Conservation (phyloP, 2,329 filamentous ascomycete genomes). For the Fusarium sp. region DNA sequence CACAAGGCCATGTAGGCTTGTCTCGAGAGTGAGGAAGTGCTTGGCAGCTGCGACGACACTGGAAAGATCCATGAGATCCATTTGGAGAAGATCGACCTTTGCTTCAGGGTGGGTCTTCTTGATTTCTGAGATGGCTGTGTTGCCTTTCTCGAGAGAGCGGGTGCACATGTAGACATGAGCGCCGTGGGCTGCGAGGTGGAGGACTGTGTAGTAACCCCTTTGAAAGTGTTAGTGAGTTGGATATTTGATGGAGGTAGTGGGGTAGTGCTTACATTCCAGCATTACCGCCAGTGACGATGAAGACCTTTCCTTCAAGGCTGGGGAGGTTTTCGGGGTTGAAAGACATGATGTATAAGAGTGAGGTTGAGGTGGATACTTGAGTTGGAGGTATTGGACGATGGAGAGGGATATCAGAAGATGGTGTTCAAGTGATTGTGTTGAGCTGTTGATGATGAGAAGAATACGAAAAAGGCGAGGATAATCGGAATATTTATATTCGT, state of each 20-base stretch:
- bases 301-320: slow-evolving; percentile 5
- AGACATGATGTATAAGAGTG: slow-evolving; percentile 3
- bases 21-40: slow-evolving; percentile 18
- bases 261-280: slow-evolving; percentile 13
- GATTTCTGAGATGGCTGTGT: slow-evolving; percentile 1
- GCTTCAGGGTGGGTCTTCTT: slow-evolving; percentile 1
- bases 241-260: rapidly evolving
- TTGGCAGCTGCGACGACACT: slow-evolving; percentile 26
- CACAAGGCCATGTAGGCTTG: slow-evolving; percentile 19
- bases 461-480: neutral
- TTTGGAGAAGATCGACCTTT: slow-evolving; percentile 12
- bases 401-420: neutral
- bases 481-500: neutral
- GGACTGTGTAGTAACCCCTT: slow-evolving; percentile 27
- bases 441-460: neutral
- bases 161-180: slow-evolving; percentile 33
- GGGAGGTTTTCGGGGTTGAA: slow-evolving; percentile 24
- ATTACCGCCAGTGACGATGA: slow-evolving; percentile 27
- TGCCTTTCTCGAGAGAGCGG: slow-evolving; percentile 13
- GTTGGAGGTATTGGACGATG: neutral
- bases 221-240: neutral
- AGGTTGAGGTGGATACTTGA: too few relatives aligned
- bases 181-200: slow-evolving; percentile 26
- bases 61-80: slow-evolving; percentile 20
- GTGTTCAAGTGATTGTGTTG: neutral